phyloP scores from a whole-genome alignment of 2,329 filamentous ascomycete species.

The Cercospora nicotianae region DNA sequence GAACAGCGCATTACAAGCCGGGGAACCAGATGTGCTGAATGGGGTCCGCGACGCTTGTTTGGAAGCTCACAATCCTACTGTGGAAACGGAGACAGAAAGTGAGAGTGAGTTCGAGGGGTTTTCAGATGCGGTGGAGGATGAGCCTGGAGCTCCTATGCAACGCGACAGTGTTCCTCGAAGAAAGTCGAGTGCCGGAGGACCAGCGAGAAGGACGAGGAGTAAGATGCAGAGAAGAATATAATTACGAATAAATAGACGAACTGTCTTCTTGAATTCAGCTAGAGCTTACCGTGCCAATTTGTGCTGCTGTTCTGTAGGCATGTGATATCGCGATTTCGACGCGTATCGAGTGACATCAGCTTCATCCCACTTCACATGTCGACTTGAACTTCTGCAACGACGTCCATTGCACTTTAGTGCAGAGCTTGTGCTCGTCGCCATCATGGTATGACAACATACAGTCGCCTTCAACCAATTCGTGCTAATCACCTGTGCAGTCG shows the following conservation, averaged over 20 bases:
- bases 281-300: background rate
- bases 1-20: background rate
- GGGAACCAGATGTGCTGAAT: background rate
- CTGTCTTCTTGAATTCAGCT: background rate
- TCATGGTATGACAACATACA: slow-evolving; percentile 3
- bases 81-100: background rate
- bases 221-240: background rate
- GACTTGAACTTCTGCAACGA: background rate
- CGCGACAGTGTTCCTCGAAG: background rate
- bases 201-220: slow-evolving; percentile 6
- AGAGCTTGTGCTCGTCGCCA: background rate
- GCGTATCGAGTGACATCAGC: slow-evolving; percentile 15
- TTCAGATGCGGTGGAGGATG: background rate
- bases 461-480: background rate
- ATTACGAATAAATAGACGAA: background rate
- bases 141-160: background rate
- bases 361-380: slow-evolving; percentile 6
- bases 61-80: background rate
- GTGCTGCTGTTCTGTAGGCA: background rate
- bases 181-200: background rate
- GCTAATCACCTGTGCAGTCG: slow-evolving; percentile 59
- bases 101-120: slow-evolving; percentile 3
- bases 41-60: background rate
- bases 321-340: slow-evolving; percentile 13
- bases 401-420: slow-evolving; percentile 4